Evolutionary conservation across 768 basidiomycete genomes (phyloP).

Genomic region (Leccinum ochraceum): DNA sequence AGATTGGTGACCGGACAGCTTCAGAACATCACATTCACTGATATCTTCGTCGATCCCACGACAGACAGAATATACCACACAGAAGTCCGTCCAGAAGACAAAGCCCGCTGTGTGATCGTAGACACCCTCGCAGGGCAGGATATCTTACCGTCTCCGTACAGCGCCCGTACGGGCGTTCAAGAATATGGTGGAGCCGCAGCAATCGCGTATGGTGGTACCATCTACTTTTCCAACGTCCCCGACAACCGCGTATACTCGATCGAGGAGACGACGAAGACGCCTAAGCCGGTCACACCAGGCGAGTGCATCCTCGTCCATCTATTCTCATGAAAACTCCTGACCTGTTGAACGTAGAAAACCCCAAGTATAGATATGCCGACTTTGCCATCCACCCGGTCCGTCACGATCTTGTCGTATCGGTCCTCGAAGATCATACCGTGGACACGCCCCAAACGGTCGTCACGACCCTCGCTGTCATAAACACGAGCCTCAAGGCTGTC

Average conservation of each 20-base stretch:
- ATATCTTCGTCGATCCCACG: slow-evolving; percentile 55
- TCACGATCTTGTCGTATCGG: slow-evolving; percentile 54
- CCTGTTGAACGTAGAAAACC: slow-evolving; percentile 11
- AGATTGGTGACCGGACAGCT: slow-evolving; percentile 3
- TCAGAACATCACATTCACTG: slow-evolving; percentile 36
- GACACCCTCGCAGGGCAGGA: slow-evolving; percentile 49
- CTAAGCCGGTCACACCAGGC: slow-evolving; percentile 65
- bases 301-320: slow-evolving; percentile 11
- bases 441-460: slow-evolving; percentile 37
- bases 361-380: slow-evolving; percentile 33
- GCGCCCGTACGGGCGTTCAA: slow-evolving; percentile 57
- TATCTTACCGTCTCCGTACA: slow-evolving; percentile 54
- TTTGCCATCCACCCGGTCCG: slow-evolving; percentile 57
- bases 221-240: slow-evolving; percentile 59
- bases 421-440: slow-evolving; percentile 72
- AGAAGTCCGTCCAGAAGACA: slow-evolving; percentile 58
- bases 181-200: slow-evolving; percentile 74
- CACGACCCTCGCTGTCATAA: slow-evolving; percentile 59
- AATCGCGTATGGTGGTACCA: slow-evolving; percentile 46
- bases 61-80: slow-evolving; percentile 51
- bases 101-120: slow-evolving; percentile 30
- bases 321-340: background rate
- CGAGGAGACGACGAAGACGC: slow-evolving; percentile 25
- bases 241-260: slow-evolving; percentile 57
- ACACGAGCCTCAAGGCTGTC: slow-evolving; percentile 45